These are phyloP conservation scores for Ormosia emarginata DNA, from an alignment of 306 rosid species.

Conservation along the genomic window DNA sequence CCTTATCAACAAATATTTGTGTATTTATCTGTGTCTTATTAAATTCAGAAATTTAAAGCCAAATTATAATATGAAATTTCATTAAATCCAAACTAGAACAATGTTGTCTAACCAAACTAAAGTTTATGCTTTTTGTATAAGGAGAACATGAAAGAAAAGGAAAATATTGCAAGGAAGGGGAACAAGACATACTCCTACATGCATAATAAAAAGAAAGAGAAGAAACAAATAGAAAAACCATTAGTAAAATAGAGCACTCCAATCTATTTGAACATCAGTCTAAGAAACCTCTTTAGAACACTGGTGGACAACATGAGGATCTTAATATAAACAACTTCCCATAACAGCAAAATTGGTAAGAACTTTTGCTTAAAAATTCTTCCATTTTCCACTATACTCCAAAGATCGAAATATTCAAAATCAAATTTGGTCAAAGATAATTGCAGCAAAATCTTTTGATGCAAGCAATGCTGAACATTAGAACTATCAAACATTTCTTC, in stretches of 20 bases:
- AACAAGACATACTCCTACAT: not conserved
- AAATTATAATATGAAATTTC: not conserved
- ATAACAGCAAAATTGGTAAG: not conserved
- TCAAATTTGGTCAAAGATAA: not conserved
- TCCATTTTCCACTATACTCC: not conserved
- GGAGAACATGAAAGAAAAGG: not conserved
- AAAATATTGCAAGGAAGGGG: not conserved
- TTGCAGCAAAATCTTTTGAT: not conserved
- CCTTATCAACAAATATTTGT: not conserved
- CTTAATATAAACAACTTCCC: not conserved
- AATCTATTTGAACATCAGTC: not conserved
- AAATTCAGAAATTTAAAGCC: not conserved
- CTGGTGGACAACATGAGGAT: not conserved
- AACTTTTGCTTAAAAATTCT: not conserved
- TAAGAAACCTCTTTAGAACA: not conserved
- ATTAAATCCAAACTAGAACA: not conserved
- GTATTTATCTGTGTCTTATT: not conserved
- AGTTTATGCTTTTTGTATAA: not conserved
- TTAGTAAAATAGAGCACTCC: not conserved
- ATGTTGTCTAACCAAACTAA: not conserved
- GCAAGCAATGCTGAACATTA: not conserved
- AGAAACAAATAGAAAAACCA: not conserved
- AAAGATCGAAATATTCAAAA: not conserved
- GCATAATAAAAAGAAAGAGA: not conserved
- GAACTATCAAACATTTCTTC: not conserved